Evolutionary conservation across 2,329 filamentous ascomycete species (phyloP).

Genomic region (Ascomycota sp.): DNA sequence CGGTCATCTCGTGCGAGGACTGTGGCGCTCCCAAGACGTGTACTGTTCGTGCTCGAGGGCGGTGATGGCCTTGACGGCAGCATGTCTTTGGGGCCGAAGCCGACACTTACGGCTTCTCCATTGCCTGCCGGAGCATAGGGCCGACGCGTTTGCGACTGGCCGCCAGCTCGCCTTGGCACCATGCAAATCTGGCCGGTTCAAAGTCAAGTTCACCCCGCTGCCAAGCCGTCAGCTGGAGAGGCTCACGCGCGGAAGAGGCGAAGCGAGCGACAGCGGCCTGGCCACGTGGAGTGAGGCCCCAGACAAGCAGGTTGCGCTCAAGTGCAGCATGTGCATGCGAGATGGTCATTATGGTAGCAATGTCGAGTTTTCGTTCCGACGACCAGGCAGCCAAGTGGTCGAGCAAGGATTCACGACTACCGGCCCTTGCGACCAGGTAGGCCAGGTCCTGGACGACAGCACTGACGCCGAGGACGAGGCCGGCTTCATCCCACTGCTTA

Average conservation of each 20-base stretch:
- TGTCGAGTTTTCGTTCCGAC: conserved; percentile 34
- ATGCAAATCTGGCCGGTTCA: conserved; percentile 28
- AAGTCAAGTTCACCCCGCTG: conserved; percentile 23
- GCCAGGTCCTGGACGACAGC: conserved; percentile 41
- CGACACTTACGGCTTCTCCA: conserved; percentile 12
- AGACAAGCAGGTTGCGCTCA: conserved; percentile 45
- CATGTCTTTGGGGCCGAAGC: background rate
- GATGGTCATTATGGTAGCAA: conserved; percentile 52
- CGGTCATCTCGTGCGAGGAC: too few relatives aligned
- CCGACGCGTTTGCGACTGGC: conserved; percentile 50
- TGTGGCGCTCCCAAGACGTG: too few relatives aligned
- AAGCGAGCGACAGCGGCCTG: conserved; percentile 34
- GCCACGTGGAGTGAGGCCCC: conserved; percentile 33
- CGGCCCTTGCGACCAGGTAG: conserved; percentile 36
- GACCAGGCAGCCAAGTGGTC: conserved; percentile 29
- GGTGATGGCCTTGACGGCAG: background rate
- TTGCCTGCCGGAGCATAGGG: conserved; percentile 39
- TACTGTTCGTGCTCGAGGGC: too few relatives aligned
- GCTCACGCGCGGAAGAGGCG: conserved; percentile 17
- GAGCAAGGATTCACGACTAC: conserved; percentile 22
- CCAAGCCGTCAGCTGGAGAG: conserved; percentile 37
- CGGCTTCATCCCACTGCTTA: conserved; percentile 50
- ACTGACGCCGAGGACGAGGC: conserved; percentile 42
- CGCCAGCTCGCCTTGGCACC: conserved; percentile 43
- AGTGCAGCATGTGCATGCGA: conserved; percentile 34